Conservation (phyloP, 345 rosid genomes). For the Acer campestre region DNA sequence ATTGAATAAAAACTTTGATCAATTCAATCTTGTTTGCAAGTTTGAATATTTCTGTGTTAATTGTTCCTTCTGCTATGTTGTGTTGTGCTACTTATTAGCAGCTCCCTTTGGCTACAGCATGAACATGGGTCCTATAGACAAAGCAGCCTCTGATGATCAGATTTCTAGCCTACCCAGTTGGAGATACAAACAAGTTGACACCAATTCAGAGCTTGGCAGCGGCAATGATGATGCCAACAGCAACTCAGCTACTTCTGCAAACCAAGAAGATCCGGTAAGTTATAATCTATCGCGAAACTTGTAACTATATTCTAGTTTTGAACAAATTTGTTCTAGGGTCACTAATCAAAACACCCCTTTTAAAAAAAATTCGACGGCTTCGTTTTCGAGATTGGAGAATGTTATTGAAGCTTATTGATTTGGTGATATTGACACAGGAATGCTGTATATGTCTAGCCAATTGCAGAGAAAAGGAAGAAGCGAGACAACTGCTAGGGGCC, state of each 20-base stretch:
- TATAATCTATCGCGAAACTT: background rate
- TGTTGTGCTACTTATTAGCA: constrained; percentile 75
- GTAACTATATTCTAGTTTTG: too few relatives aligned
- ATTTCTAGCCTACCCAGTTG: constrained; percentile 79
- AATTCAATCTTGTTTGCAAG: background rate
- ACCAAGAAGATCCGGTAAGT: constrained; percentile 59
- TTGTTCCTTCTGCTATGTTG: constrained; percentile 89
- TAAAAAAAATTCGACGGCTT: too few relatives aligned
- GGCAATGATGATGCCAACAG: too few relatives aligned
- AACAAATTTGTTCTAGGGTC: background rate
- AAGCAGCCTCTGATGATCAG: constrained; percentile 92
- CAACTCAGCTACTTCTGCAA: constrained; percentile 32
- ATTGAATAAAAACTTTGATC: background rate
- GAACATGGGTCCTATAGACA: constrained; percentile 74
- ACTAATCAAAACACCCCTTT: background rate
- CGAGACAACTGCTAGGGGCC: constrained; percentile 56
- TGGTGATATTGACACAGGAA: constrained; percentile 53
- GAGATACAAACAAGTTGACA: constrained; percentile 60
- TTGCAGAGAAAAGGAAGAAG: constrained; percentile 88
- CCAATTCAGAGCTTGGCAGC: constrained; percentile 32
- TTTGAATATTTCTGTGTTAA: background rate
- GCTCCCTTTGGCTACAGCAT: constrained; percentile 92
- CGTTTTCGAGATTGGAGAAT: background rate
- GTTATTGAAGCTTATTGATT: background rate
- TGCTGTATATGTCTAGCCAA: constrained; percentile 90